phyloP scores from a whole-genome alignment of 768 basidiomycete genomes.

The Rhodotorula paludigena region DNA sequence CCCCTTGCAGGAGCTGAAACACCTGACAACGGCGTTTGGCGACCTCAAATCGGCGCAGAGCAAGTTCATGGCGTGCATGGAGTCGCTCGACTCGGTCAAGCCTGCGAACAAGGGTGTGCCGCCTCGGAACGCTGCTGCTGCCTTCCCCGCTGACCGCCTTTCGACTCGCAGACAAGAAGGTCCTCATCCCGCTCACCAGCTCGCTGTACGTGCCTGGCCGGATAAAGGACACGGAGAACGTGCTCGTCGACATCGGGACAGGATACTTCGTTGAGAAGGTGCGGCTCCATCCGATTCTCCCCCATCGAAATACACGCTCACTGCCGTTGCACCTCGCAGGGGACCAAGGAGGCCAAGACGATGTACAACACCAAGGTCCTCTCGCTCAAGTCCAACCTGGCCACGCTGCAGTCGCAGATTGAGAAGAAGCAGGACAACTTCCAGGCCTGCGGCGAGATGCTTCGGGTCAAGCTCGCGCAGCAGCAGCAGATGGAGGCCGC shows the following conservation, averaged over 20 bases:
- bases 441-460: slow-evolving; percentile 30
- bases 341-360: slow-evolving; percentile 68
- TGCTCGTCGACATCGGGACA: slow-evolving; percentile 91
- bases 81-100: slow-evolving; percentile 70
- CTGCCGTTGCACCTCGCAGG: slow-evolving; percentile 53
- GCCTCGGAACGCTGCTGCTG: rapidly evolving
- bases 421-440: slow-evolving; percentile 72
- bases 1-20: slow-evolving; percentile 72
- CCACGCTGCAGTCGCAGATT: slow-evolving; percentile 80
- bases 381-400: slow-evolving; percentile 75
- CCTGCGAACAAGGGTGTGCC: slow-evolving; percentile 54
- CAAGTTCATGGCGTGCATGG: slow-evolving; percentile 79
- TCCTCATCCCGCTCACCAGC: slow-evolving; percentile 87
- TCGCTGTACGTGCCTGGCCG: slow-evolving; percentile 94
- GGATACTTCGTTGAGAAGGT: slow-evolving; percentile 97
- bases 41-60: slow-evolving; percentile 89
- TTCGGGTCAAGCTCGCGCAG: slow-evolving; percentile 32
- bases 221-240: slow-evolving; percentile 72
- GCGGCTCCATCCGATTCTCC: slow-evolving; percentile 24
- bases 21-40: slow-evolving; percentile 82
- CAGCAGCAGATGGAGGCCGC: slow-evolving; percentile 15
- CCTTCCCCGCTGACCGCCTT: neutral
- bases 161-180: slow-evolving; percentile 64
- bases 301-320: neutral
- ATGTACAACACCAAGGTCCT: slow-evolving; percentile 77